A percentile compares a stretch with the other conserved stretches of the same genome.
These are phyloP conservation scores for Hippophae rhamnoides DNA, from an alignment of 306 rosid species.

Conservation along the genomic window DNA sequence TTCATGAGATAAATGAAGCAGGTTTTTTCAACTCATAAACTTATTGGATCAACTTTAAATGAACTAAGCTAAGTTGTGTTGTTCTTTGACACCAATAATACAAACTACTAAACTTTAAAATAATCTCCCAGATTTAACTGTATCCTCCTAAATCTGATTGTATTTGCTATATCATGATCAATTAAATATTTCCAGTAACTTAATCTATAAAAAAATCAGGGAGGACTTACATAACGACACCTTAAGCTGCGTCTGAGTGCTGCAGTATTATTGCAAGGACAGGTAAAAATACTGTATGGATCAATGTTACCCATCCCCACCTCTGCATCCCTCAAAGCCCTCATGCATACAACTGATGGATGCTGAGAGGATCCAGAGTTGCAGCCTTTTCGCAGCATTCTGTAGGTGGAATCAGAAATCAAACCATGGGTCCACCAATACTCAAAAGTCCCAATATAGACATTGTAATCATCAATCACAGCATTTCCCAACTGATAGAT, in stretches of 20 bases:
- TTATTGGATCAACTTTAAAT: too few species aligned
- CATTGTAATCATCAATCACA: conserved; percentile 87
- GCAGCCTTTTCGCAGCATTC: conserved; percentile 39
- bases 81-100: too few species aligned
- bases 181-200: neutral
- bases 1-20: too few species aligned
- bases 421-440: conserved; percentile 97
- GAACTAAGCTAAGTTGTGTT: too few species aligned
- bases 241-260: conserved; percentile 46
- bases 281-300: conserved; percentile 72
- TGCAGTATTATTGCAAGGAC: conserved; percentile 52
- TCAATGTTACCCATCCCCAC: conserved; percentile 81
- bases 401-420: conserved; percentile 86
- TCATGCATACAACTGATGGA: conserved; percentile 61
- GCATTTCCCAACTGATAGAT: conserved; percentile 79
- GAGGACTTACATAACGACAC: conserved; percentile 73
- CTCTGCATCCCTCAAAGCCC: conserved; percentile 43
- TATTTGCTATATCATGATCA: conserved; percentile 7
- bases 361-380: conserved; percentile 60
- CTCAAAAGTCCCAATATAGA: conserved; percentile 76
- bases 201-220: neutral
- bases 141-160: neutral
- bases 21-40: too few species aligned
- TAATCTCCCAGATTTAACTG: neutral
- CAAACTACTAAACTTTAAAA: neutral